Base-by-base conservation (phyloP, 441 rosid species). In the Corymbia citriodora region DNA sequence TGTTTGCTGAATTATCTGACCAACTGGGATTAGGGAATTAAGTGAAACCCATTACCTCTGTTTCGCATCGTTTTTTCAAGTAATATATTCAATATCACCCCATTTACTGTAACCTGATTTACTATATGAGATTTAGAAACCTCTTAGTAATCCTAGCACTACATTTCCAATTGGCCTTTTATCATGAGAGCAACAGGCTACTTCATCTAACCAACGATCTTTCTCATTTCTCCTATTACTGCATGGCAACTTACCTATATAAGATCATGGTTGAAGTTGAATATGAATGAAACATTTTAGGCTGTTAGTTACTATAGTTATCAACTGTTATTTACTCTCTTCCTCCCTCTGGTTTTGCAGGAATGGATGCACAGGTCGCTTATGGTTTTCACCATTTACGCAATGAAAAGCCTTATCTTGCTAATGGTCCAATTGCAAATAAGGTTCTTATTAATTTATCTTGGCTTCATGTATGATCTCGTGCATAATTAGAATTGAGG, bases 331-430 rank as follows among this genome's bases (percentile, higher is more conserved):
- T 87, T 55, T 57, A 31, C 55, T 89, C 89, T 59, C 36, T 61
- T 68, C 85, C 87, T n/a, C 88, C 88, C 83, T 88, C 87, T 88
- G 89, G 40, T 91, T 83, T 61, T 91, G 50, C 91, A 97, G 99
- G 99, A 89, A 98, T 98, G 99, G 99, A 98, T 92, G 99, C 99
- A 90, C 99, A 97, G 93, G 98, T 98, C 89, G 99, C 99, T 85
- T 97, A 97, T 89, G 98, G 99, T 79, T 98, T 98, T 93, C 99
- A 98, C 90, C 96, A 96, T 93, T 93, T 98, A 92, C 99, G 99
- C 31, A 96, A 96, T 91, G 98, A 96, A 90, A 98, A 96, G 91
- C 99, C 99, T 92, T 93, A 94, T 94, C 99, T 98, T 94, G 99
- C 99, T 2, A 96, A 95, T 92, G 98, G 99, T 87, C 99, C 99